Percentiles rank a stretch among this genome's conserved stretches.
Evolutionary conservation across 1,284 basidiomycete genomes (phyloP).

Genomic region (Tausonia pullulans): DNA sequence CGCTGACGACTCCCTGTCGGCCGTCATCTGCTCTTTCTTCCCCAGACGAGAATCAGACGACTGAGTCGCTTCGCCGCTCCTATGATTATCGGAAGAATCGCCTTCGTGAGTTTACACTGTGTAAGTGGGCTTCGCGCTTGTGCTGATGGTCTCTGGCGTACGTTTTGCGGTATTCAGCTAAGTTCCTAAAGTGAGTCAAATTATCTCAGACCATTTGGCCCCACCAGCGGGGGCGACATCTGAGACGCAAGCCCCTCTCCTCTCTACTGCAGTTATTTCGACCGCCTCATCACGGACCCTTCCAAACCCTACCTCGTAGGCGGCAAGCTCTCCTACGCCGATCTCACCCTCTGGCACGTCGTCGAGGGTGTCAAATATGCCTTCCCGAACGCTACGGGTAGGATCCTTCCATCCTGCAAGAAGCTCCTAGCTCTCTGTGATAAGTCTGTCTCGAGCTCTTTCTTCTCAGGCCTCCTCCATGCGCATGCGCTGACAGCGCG

Average conservation of each 20-base stretch:
- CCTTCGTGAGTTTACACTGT: constrained; percentile 28
- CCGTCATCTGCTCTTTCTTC: neutral
- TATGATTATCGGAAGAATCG: constrained; percentile 37
- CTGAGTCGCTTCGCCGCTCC: constrained; percentile 31
- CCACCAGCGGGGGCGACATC: no score
- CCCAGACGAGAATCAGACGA: constrained; percentile 42
- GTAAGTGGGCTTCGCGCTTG: no score
- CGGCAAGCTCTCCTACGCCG: constrained; percentile 36
- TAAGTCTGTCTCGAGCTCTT: neutral
- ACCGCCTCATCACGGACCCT: neutral
- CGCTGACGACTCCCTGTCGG: neutral
- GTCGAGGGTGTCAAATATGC: constrained; percentile 37
- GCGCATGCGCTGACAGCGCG: neutral
- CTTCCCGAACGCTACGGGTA: constrained; percentile 38
- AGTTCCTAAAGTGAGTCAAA: constrained; percentile 33
- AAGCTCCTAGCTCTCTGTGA: neutral
- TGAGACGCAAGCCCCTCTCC: neutral
- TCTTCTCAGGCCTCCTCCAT: neutral
- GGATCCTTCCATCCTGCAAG: constrained; percentile 19
- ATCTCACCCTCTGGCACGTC: constrained; percentile 24
- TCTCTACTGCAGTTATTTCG: constrained; percentile 12
- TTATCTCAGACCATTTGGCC: no score
- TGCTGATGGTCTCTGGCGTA: no score
- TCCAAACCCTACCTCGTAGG: constrained; percentile 32
- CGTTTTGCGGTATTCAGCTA: constrained; percentile 16